Evolutionary conservation across 1,284 basidiomycete species (phyloP), one percentile per base, ranked within the genome.

Genomic region (Leccinum pachyderme): DNA sequence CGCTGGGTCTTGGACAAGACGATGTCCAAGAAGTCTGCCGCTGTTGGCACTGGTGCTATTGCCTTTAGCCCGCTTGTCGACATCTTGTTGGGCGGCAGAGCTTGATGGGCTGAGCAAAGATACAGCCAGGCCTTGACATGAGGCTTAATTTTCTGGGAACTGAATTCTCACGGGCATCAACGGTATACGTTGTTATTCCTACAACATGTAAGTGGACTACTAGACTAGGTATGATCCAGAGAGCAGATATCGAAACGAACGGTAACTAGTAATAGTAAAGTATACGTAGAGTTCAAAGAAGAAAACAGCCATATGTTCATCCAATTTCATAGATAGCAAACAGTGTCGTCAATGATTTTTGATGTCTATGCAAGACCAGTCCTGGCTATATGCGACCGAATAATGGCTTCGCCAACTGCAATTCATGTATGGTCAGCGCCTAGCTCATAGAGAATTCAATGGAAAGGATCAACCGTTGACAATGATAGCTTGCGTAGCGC

Each of bases 41-140:
- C 92, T 46, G 93, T 96, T 49, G 96, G 96, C 53, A 99, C 96
- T 44, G 97, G 96, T 54, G 97, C 92, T 70, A 99, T 99, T 53
- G 89, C 86, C 78, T 97, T 96, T 64, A 97, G 80, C 55, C 92
- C 91, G 72, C 88, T 91, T 53, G 89, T 89, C 68, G 90, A 90
- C 89, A 92, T 92, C 60, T 68, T 75, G 72, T 59, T 46, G 22
- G 55, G 37, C 12, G 0, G 53, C 2, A 53, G 24, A 33, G 44
- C 4, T 49, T 39, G 46, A 47, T 47, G 49, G 18, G 29, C 32
- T 51, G 44, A 46, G 39, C 6, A 46, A 35, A 52, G 55, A 64
- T 54, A 53, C 24, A 4, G 31, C 41, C 31, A 54, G 39, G 15
- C 9, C 27, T 49, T 9, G 33, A 51, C 46, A 51, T 46, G 43